phyloP scores from a whole-genome alignment of 805 yeast genomes.

The Kuraishia hungarica region DNA sequence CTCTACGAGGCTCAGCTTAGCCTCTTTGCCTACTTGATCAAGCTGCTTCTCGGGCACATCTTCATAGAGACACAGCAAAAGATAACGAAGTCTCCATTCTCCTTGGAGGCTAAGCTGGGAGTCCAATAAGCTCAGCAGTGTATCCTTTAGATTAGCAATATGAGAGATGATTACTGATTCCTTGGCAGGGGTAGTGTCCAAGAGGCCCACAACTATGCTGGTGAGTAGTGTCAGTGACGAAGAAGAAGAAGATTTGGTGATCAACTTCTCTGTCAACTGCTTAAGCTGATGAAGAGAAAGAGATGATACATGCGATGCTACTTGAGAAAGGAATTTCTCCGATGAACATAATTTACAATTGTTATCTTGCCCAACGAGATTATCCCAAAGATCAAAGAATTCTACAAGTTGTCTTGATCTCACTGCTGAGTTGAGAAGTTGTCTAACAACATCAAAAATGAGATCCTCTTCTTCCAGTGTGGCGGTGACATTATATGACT shows the following conservation, averaged over 20 bases:
- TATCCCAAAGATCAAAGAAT: constrained; percentile 41
- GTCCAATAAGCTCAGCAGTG: constrained; percentile 27
- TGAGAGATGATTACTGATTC: background rate
- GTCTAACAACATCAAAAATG: constrained; percentile 12
- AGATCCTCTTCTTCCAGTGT: constrained; percentile 1
- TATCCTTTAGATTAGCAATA: constrained; percentile 17
- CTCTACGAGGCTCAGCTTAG: constrained; percentile 5
- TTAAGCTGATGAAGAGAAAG: background rate
- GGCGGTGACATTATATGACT: background rate
- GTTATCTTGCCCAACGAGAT: background rate
- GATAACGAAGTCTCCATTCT: constrained; percentile 14
- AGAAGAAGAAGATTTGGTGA: background rate
- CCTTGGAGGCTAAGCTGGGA: constrained; percentile 35
- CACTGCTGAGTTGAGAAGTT: constrained; percentile 30
- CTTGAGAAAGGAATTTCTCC: constrained; percentile 5
- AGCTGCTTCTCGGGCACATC: constrained; percentile 23
- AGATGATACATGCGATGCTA: background rate
- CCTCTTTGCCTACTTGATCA: constrained; percentile 8
- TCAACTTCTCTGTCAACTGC: background rate
- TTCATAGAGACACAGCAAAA: background rate
- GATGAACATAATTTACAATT: background rate
- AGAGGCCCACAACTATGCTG: background rate
- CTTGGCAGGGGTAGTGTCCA: background rate
- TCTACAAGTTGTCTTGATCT: constrained; percentile 48
- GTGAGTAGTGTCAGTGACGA: constrained; percentile 2